These are phyloP conservation scores for Barnettozyma vustinii DNA, from an alignment of 805 yeast genomes.

Conservation along the genomic window DNA sequence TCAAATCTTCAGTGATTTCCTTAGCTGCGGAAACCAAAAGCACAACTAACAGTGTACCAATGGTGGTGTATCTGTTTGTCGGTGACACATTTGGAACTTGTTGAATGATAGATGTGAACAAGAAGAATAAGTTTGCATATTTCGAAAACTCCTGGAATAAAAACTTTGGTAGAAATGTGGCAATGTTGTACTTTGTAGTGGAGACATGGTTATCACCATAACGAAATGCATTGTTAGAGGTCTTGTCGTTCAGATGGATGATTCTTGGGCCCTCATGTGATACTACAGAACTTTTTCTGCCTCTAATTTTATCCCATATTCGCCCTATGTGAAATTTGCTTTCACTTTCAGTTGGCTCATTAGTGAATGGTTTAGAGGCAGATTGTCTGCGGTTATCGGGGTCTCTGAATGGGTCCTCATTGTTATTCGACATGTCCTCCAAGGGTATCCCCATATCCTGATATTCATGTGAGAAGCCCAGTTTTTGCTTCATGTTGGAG, in stretches of 20 bases:
- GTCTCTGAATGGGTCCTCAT: constrained; percentile 24
- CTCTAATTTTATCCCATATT: constrained; percentile 33
- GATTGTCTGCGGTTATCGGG: constrained; percentile 13
- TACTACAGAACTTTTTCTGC: constrained; percentile 12
- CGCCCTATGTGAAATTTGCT: constrained; percentile 33
- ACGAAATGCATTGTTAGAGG: constrained; percentile 46
- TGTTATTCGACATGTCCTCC: constrained; percentile 13
- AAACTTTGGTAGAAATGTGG: constrained; percentile 92
- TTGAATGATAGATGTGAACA: constrained; percentile 88
- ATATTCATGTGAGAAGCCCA: constrained; percentile 21
- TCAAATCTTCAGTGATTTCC: constrained; percentile 85
- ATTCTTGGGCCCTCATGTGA: constrained; percentile 46
- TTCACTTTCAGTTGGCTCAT: constrained; percentile 28
- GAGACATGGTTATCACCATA: constrained; percentile 83
- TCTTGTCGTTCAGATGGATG: constrained; percentile 62
- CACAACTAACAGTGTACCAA: constrained; percentile 83
- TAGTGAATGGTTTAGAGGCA: constrained; percentile 6
- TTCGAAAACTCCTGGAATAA: constrained; percentile 94
- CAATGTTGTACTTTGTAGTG: constrained; percentile 90
- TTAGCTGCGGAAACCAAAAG: constrained; percentile 87
- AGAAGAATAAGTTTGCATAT: constrained; percentile 90
- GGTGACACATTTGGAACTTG: constrained; percentile 97
- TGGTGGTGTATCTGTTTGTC: constrained; percentile 91
- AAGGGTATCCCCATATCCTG: constrained; percentile 26
- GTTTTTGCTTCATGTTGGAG: constrained; percentile 18